These are phyloP conservation scores for Aspergillaceae sp. DNA, from an alignment of 2,329 filamentous ascomycete species.

Conservation along the genomic window DNA sequence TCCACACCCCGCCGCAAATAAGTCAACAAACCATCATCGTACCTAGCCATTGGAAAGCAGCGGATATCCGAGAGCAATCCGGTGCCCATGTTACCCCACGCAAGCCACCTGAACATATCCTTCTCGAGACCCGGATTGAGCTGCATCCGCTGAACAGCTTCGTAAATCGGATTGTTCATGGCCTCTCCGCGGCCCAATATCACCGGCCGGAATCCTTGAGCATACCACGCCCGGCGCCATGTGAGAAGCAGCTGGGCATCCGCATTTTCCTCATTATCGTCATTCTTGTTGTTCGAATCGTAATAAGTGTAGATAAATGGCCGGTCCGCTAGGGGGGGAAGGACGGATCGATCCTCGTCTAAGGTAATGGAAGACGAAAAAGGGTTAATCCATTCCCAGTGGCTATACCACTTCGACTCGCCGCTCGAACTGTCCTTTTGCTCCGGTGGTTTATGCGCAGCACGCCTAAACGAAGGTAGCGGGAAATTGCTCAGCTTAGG, in stretches of 20 bases:
- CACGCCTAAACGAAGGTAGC: conserved; percentile 59
- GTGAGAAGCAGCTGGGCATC: conserved; percentile 72
- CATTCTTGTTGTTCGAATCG: conserved; percentile 57
- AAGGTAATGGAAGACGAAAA: conserved; percentile 74
- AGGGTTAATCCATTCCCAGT: conserved; percentile 84
- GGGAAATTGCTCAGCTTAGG: conserved; percentile 43
- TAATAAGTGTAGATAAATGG: conserved; percentile 87
- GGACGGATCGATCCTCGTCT: conserved; percentile 72
- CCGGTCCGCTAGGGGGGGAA: conserved; percentile 65
- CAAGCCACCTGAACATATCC: conserved; percentile 77
- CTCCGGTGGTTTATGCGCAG: conserved; percentile 61
- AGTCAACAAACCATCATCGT: conserved; percentile 61
- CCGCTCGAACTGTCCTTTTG: conserved; percentile 72
- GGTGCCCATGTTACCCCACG: conserved; percentile 84
- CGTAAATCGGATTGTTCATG: conserved; percentile 70
- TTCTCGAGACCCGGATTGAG: conserved; percentile 55
- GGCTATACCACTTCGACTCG: conserved; percentile 73
- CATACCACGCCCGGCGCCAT: conserved; percentile 94
- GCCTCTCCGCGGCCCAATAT: conserved; percentile 74
- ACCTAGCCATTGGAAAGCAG: conserved; percentile 73
- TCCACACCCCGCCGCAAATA: conserved; percentile 70
- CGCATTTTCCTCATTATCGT: conserved; percentile 57
- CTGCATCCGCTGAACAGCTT: conserved; percentile 53
- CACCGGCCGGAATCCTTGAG: conserved; percentile 78
- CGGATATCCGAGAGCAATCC: conserved; percentile 72